Evolutionary conservation across 106 monocot genomes (phyloP), one percentile per base, ranked within the genome.

Genomic region (Xerophyta viscosa): DNA sequence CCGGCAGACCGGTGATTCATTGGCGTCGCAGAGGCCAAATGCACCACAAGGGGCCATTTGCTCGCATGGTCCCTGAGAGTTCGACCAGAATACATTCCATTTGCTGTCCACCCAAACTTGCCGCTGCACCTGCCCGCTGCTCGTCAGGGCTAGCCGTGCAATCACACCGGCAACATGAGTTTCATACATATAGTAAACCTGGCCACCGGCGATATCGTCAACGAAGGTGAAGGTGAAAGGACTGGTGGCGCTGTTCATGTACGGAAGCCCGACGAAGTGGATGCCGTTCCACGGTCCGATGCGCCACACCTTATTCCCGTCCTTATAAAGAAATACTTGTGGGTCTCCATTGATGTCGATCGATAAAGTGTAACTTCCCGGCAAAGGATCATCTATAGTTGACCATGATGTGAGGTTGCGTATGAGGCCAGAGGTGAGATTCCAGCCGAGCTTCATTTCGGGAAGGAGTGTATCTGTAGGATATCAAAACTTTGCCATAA

Each of bases 251-350:
- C 28, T 27, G 20, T 21, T 27, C 60, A 57, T 65, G 13, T 50
- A 63, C 1, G 64, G 65, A 14, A 74, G 13, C n/a, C 68, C 74
- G 31, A 48, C 65, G 44, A 66, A 66, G 17, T 56, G 19, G 14
- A 4, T 20, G 4, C 77, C 77, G 43, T 60, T 56, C 77, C 77
- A 79, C 5, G 78, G 78, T 17, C 78, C 78, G 11, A 37, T 33
- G 19, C 72, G 66, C 36, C 25, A 79, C 14, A 31, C n/a, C 45
- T 1, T 0, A 25, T 14, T 29, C 27, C n/a, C 13, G 7, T 30
- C 47, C 2, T 51, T 29, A 36, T 21, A 54, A 0, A 66, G 15
- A 12, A 54, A 2, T n/a, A 52, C 0, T 37, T 63, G 54, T 29
- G 62, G 63, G 26, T 22, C 19, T 4, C 62, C 70, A 4, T 46